phyloP scores from a whole-genome alignment of 768 basidiomycete genomes.

The Mycena pura region DNA sequence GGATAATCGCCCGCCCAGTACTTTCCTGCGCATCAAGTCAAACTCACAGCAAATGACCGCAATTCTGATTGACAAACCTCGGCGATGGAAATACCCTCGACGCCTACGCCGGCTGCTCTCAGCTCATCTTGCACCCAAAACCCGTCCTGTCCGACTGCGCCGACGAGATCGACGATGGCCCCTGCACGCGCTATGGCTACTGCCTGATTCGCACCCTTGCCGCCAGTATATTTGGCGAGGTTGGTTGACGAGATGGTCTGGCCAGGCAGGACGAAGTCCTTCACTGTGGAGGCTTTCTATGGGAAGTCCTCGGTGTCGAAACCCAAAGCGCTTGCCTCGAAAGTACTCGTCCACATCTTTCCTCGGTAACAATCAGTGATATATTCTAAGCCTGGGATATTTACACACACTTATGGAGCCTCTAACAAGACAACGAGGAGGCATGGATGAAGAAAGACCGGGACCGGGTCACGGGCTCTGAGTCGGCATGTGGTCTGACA shows the following conservation, averaged over 20 bases:
- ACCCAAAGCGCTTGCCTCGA: slow-evolving; percentile 44
- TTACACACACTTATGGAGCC: slow-evolving; percentile 57
- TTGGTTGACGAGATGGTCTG: slow-evolving; percentile 63
- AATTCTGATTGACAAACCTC: slow-evolving; percentile 37
- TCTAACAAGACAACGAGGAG: slow-evolving; percentile 46
- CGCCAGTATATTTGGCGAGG: slow-evolving; percentile 59
- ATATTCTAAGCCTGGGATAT: not conserved
- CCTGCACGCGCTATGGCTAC: slow-evolving; percentile 62
- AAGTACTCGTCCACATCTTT: slow-evolving; percentile 67
- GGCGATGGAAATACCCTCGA: slow-evolving; percentile 44
- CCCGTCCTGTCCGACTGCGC: slow-evolving; percentile 62
- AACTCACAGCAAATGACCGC: not conserved
- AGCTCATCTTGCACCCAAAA: slow-evolving; percentile 52
- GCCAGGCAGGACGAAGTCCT: slow-evolving; percentile 59
- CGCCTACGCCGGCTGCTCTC: slow-evolving; percentile 46
- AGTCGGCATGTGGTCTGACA: too few species aligned
- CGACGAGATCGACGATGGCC: slow-evolving; percentile 54
- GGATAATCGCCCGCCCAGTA: slow-evolving; percentile 67
- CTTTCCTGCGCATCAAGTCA: slow-evolving; percentile 41
- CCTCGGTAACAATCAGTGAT: not conserved
- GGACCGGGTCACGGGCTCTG: too few species aligned
- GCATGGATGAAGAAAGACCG: too few species aligned
- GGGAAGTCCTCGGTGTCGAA: not conserved
- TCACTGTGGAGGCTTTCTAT: slow-evolving; percentile 42
- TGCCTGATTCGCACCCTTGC: slow-evolving; percentile 72